A percentile compares a stretch with the other conserved stretches of the same genome.
Conservation (phyloP, 306 rosid species). For the Casuarina cunninghamiana region DNA sequence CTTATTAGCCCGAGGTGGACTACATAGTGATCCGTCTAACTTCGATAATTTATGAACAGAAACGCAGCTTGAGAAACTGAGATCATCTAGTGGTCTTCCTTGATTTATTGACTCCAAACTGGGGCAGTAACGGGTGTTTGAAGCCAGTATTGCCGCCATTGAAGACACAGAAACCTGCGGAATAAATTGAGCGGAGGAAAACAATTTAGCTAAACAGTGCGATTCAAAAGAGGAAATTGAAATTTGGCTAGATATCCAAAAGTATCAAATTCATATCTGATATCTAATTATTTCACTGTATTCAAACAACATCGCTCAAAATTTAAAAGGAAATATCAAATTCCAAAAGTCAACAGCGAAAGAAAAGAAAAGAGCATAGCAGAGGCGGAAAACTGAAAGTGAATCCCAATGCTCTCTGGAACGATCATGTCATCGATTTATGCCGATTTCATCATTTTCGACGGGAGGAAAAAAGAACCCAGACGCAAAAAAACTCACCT, state of each 20-base stretch:
- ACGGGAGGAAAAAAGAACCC: constrained; percentile 23
- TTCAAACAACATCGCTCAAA: background rate
- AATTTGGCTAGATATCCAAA: constrained; percentile 12
- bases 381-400: background rate
- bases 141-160: constrained; percentile 70
- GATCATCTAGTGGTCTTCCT: constrained; percentile 37
- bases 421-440: background rate
- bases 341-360: background rate
- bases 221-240: background rate
- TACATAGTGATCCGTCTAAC: constrained; percentile 30
- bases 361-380: background rate
- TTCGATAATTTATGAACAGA: constrained; percentile 43
- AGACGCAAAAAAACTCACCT: constrained; percentile 27
- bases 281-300: background rate
- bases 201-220: background rate
- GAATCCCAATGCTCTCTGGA: background rate
- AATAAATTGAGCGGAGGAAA: constrained; percentile 12
- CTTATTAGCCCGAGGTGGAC: constrained; percentile 19
- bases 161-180: constrained; percentile 32
- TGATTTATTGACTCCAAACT: constrained; percentile 45
- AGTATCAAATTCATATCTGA: background rate
- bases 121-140: constrained; percentile 52
- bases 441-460: background rate
- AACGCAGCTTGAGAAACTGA: constrained; percentile 62
- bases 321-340: too few species aligned